Conservation (phyloP, 2,329 filamentous ascomycete species). For the Zarea fungicola region DNA sequence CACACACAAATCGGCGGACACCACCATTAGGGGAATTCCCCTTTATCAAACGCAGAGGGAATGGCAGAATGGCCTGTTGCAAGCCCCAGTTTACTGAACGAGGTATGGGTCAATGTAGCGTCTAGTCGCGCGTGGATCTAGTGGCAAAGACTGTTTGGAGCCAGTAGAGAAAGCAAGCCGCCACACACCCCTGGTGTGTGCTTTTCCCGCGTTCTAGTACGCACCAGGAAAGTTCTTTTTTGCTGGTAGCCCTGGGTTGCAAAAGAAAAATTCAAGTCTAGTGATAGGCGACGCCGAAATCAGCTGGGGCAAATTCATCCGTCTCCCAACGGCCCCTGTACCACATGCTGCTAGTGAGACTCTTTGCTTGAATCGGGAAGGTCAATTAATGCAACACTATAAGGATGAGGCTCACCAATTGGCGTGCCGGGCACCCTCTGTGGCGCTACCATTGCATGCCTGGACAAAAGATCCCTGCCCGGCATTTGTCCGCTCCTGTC, state of each 20-base stretch:
- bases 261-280: neutral
- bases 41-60: neutral
- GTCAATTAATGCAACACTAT: neutral
- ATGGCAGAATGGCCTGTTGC: neutral
- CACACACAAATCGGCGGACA: neutral
- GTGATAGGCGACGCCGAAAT: conserved; percentile 1
- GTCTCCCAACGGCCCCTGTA: neutral
- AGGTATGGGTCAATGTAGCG: neutral
- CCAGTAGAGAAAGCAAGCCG: neutral
- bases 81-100: neutral
- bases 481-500: conserved; percentile 3
- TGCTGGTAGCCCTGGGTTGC: too few relatives aligned
- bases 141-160: neutral
- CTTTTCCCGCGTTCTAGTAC: neutral
- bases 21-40: neutral
- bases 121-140: conserved; percentile 2
- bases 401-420: neutral
- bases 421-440: neutral
- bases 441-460: neutral
- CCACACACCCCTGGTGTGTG: neutral
- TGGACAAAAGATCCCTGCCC: conserved; percentile 1
- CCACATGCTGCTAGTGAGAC: neutral
- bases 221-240: too few relatives aligned
- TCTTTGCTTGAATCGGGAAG: neutral
- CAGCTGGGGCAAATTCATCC: conserved; percentile 4